Conservation (phyloP, 129 eudicot genomes). For the Silybum marianum region DNA sequence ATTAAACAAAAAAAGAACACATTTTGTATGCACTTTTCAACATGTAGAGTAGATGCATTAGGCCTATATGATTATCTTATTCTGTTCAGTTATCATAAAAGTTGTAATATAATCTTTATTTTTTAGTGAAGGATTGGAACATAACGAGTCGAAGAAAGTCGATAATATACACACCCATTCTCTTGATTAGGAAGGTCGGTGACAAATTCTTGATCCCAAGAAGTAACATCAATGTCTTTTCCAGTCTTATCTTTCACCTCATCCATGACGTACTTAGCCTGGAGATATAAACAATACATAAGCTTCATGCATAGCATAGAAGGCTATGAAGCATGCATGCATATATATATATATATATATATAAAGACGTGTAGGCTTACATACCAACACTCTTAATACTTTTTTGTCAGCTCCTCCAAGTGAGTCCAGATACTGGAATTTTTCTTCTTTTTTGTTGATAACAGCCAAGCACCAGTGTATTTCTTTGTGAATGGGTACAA, state of each 20-base stretch:
- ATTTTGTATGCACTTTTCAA: background rate
- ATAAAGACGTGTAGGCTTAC: background rate
- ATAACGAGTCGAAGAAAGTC: background rate
- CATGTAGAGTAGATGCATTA: background rate
- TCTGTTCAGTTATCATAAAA: background rate
- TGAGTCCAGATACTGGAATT: slow-evolving; percentile 92
- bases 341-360: background rate
- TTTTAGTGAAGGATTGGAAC: background rate
- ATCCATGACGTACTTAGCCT: slow-evolving; percentile 70
- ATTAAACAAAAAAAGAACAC: background rate
- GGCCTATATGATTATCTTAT: background rate
- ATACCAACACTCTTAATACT: slow-evolving; percentile 72
- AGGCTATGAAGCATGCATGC: background rate
- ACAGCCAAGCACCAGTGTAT: slow-evolving; percentile 94
- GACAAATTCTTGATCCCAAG: slow-evolving; percentile 77
- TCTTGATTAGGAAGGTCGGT: slow-evolving; percentile 81
- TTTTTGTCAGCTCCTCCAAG: slow-evolving; percentile 66
- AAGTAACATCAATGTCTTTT: slow-evolving; percentile 55
- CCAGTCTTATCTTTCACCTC: slow-evolving; percentile 92
- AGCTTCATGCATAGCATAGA: background rate
- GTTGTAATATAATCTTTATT: background rate
- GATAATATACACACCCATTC: slow-evolving; percentile 54
- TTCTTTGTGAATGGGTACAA: slow-evolving; percentile 95
- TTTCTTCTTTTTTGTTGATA: slow-evolving; percentile 79
- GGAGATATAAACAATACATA: slow-evolving; percentile 13